Conservation (phyloP, 257 asterid species). For the Buddleja alternifolia region DNA sequence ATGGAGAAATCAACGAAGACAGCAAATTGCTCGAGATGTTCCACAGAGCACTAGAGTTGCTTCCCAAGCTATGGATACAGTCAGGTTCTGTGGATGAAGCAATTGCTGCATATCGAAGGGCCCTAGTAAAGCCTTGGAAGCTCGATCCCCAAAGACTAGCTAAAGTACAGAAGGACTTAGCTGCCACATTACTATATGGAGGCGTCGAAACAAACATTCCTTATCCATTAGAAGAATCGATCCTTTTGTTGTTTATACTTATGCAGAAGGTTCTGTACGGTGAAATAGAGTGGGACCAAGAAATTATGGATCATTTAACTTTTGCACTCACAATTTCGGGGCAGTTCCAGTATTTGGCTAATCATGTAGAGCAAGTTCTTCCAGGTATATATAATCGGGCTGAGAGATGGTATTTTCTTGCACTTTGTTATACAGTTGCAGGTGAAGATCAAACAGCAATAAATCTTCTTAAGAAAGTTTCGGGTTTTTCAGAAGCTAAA, state of each 20-base stretch:
- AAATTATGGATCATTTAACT: conserved; percentile 69
- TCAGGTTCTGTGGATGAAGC: conserved; percentile 78
- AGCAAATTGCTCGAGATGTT: conserved; percentile 73
- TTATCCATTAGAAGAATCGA: conserved; percentile 72
- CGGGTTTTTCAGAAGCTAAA: conserved; percentile 56
- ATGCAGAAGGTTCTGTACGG: conserved; percentile 56
- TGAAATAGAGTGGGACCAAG: conserved; percentile 81
- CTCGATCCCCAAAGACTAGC: conserved; percentile 69
- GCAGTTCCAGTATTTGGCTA: conserved; percentile 59
- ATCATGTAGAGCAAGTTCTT: conserved; percentile 73
- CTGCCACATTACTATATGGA: conserved; percentile 64
- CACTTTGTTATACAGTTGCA: conserved; percentile 76
- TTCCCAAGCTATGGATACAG: conserved; percentile 72
- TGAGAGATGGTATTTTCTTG: conserved; percentile 88
- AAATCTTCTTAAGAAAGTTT: conserved; percentile 64
- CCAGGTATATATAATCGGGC: conserved; percentile 67
- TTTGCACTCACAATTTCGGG: conserved; percentile 68
- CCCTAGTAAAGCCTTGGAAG: conserved; percentile 77
- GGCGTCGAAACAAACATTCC: conserved; percentile 65
- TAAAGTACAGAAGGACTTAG: conserved; percentile 69
- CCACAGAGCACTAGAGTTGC: conserved; percentile 79
- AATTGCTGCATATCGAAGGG: conserved; percentile 68
- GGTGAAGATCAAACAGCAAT: conserved; percentile 66
- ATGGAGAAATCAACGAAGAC: conserved; percentile 51
- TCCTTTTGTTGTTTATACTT: conserved; percentile 67